phyloP scores from a whole-genome alignment of 139 green algal species.

The Bryopsis sp. region DNA sequence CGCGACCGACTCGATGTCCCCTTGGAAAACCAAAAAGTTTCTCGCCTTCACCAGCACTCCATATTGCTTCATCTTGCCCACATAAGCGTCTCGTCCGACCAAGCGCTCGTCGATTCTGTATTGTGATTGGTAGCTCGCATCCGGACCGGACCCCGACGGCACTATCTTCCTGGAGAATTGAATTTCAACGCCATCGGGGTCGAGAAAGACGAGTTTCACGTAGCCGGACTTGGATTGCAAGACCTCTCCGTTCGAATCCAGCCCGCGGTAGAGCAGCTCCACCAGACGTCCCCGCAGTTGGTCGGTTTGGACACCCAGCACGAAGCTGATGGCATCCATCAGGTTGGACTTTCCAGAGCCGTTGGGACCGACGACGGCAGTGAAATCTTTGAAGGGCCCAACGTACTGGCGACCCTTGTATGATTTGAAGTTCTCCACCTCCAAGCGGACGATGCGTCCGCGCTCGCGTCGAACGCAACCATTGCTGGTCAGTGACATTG shows the following conservation, averaged over 20 bases:
- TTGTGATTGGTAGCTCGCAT: constrained; percentile 32
- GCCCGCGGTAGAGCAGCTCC: constrained; percentile 81
- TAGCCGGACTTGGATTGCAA: too few species aligned
- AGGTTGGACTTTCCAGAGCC: constrained; percentile 95
- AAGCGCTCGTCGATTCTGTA: constrained; percentile 68
- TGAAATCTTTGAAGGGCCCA: constrained; percentile 90
- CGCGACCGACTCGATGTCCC: constrained; percentile 94
- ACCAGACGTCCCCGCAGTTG: constrained; percentile 69
- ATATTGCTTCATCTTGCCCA: constrained; percentile 52
- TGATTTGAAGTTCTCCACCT: constrained; percentile 93
- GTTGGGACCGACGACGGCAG: constrained; percentile 87
- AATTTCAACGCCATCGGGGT: background rate
- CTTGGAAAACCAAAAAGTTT: constrained; percentile 99
- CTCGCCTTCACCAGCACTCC: constrained; percentile 90
- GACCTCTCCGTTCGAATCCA: too few species aligned
- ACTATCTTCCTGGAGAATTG: background rate
- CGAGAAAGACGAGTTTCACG: background rate
- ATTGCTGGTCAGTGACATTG: too few species aligned
- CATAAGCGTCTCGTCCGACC: constrained; percentile 84
- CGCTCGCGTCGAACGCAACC: too few species aligned
- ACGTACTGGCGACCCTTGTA: constrained; percentile 79
- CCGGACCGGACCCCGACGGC: background rate
- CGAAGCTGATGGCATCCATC: constrained; percentile 98
- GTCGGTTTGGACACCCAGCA: constrained; percentile 83
- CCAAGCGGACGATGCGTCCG: constrained; percentile 46